Conservation (phyloP, 75 land plant genomes). For the Pinus albicaulis region DNA sequence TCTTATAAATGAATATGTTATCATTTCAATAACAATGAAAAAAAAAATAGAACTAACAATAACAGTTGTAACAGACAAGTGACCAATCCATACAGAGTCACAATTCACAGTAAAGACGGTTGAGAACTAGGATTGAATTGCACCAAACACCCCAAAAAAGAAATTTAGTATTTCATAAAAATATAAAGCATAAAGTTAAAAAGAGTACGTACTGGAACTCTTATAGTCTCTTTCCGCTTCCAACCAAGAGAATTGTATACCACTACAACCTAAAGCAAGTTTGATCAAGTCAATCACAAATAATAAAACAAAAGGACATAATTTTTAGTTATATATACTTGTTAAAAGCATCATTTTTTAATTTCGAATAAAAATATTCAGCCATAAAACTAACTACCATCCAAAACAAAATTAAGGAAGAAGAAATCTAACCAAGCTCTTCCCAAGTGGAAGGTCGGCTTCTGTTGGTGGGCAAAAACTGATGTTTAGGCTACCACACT, state of each 20-base stretch:
- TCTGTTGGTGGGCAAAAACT: constrained; percentile 91
- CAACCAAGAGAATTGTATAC: constrained; percentile 78
- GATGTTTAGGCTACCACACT: constrained; percentile 86
- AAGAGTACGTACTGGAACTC: constrained; percentile 44
- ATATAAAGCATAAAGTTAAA: neutral
- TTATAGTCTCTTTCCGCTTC: constrained; percentile 46
- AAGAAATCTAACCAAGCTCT: constrained; percentile 52
- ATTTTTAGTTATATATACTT: neutral
- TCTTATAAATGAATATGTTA: no score
- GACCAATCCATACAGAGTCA: neutral
- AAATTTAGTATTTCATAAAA: neutral
- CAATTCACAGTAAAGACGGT: neutral
- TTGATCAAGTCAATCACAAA: neutral
- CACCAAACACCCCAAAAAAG: neutral
- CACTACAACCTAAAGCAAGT: constrained; percentile 53
- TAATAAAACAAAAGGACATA: neutral
- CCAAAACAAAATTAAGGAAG: neutral
- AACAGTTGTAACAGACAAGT: neutral
- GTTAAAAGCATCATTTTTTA: neutral
- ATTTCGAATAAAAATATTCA: neutral
- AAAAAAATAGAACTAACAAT: neutral
- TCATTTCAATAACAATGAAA: neutral
- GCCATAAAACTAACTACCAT: neutral
- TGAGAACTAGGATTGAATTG: neutral
- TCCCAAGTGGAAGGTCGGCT: constrained; percentile 44